Evolutionary conservation across 1,139 yeast genomes (phyloP).

Genomic region (Hemisphaericaspora xylanilytica): DNA sequence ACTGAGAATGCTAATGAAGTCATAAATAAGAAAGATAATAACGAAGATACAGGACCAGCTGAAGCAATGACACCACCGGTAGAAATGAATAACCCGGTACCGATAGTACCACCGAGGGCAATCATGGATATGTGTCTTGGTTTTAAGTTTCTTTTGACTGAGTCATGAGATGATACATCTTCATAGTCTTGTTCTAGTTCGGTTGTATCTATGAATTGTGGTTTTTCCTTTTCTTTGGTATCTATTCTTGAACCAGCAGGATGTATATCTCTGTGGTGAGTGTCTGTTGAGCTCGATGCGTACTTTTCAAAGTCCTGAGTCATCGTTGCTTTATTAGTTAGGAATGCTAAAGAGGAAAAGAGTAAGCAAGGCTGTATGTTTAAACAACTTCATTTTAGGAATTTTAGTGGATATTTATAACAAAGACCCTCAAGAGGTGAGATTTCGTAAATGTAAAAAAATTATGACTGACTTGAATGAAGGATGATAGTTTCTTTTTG

Average conservation of each 20-base stretch:
- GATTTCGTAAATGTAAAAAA: neutral
- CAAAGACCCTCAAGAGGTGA: too few relatives aligned
- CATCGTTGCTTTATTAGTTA: conserved; percentile 1
- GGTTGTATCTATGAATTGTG: conserved; percentile 7
- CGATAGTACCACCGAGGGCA: conserved; percentile 63
- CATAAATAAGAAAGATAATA: conserved; percentile 64
- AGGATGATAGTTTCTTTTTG: neutral
- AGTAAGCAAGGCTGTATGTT: neutral
- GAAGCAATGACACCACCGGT: conserved; percentile 50
- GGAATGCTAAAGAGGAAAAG: neutral
- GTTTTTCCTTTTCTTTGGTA: conserved; percentile 9
- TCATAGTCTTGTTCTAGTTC: conserved; percentile 9
- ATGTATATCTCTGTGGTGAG: conserved; percentile 8
- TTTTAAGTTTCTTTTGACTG: conserved; percentile 41
- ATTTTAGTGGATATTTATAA: neutral
- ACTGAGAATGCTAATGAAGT: conserved; percentile 64
- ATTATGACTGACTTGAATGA: neutral
- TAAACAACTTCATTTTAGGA: neutral
- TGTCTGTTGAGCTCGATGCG: conserved; percentile 5
- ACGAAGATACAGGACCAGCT: conserved; percentile 73
- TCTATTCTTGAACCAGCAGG: conserved; percentile 9
- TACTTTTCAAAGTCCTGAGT: conserved; percentile 11
- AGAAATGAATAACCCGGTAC: conserved; percentile 63
- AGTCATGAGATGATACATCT: conserved; percentile 13
- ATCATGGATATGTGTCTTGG: conserved; percentile 72